A percentile compares a stretch with the other conserved stretches of the same genome.
phyloP scores from a whole-genome alignment of 306 rosid species.

The Purshia tridentata region DNA sequence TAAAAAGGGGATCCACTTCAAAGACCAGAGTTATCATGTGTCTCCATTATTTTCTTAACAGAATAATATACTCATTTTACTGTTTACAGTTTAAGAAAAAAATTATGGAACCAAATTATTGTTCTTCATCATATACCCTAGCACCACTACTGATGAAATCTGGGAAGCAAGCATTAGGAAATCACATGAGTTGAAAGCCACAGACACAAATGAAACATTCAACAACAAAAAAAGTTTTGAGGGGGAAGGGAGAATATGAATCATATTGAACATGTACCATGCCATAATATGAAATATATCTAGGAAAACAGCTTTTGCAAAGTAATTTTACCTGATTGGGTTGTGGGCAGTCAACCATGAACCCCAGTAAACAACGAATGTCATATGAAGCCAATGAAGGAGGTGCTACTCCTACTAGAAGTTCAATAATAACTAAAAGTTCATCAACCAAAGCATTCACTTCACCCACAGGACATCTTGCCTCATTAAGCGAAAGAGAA shows the following conservation, averaged over 20 bases:
- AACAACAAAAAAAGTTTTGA: neutral
- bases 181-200: neutral
- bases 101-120: neutral
- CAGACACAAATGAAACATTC: neutral
- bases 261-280: conserved; percentile 6
- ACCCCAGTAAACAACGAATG: conserved; percentile 80
- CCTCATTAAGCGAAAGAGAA: conserved; percentile 57
- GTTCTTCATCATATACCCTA: neutral
- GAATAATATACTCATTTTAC: neutral
- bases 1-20: neutral
- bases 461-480: conserved; percentile 80
- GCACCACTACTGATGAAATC: neutral
- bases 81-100: neutral
- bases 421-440: conserved; percentile 88
- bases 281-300: conserved; percentile 2
- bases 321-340: conserved; percentile 72
- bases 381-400: conserved; percentile 70
- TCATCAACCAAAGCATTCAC: conserved; percentile 98
- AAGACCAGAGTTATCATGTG: neutral
- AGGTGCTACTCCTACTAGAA: conserved; percentile 80
- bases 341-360: conserved; percentile 90
- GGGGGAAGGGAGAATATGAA: neutral
- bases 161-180: neutral
- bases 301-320: conserved; percentile 23
- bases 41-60: neutral